These are phyloP conservation scores for Chrysanthemum lavandulifolium DNA, from an alignment of 129 eudicot genomes.

Conservation along the genomic window DNA sequence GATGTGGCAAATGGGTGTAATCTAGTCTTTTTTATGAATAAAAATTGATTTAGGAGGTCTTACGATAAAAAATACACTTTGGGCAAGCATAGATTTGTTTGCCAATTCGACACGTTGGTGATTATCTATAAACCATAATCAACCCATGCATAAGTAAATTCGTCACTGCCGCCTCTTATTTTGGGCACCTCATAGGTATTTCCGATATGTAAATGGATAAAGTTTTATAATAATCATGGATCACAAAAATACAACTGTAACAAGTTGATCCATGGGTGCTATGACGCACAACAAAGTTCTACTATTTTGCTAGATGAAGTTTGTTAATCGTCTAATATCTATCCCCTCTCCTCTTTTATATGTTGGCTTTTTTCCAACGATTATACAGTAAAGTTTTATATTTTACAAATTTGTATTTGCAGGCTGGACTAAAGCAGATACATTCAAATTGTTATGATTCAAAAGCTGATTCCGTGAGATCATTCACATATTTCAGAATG, in stretches of 20 bases:
- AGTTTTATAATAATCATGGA: slow-evolving; percentile 2
- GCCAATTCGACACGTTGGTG: too few relatives aligned
- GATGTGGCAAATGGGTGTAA: too few relatives aligned
- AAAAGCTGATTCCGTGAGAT: slow-evolving; percentile 46
- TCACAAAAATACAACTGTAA: too few relatives aligned
- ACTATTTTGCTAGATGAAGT: not conserved
- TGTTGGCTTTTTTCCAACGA: not conserved
- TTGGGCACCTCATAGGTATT: too few relatives aligned
- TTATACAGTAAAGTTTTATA: not conserved
- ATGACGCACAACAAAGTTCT: not conserved
- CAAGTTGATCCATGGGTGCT: not conserved
- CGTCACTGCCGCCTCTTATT: too few relatives aligned
- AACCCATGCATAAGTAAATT: too few relatives aligned
- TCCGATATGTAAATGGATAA: not conserved
- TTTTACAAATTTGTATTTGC: slow-evolving; percentile 19
- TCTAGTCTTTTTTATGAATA: too few relatives aligned
- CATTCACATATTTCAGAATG: slow-evolving; percentile 66
- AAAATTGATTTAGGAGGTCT: too few relatives aligned
- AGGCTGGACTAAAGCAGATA: slow-evolving; percentile 65
- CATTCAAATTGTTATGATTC: slow-evolving; percentile 59
- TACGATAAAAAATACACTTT: too few relatives aligned
- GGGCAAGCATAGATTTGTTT: too few relatives aligned
- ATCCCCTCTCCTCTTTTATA: not conserved
- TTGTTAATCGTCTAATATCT: not conserved
- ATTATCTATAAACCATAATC: too few relatives aligned